These are phyloP conservation scores for Pseudopyricularia javanii DNA, from an alignment of 2,329 filamentous ascomycete genomes.

Conservation along the genomic window DNA sequence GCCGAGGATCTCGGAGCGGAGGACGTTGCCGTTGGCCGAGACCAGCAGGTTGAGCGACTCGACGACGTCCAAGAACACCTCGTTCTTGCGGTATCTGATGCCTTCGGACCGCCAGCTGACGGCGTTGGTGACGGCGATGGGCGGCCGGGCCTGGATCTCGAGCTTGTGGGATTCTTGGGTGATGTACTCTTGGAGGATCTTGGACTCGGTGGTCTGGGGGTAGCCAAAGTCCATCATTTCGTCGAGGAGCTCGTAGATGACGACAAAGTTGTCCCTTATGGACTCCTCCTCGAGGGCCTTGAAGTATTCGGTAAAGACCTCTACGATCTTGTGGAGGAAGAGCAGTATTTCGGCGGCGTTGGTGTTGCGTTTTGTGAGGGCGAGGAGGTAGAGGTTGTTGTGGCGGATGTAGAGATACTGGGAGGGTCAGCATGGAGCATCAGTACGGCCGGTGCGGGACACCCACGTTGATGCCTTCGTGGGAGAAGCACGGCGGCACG, in stretches of 20 bases:
- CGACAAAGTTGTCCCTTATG: conserved; percentile 97
- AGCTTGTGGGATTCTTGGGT: conserved; percentile 98
- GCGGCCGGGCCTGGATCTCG: conserved; percentile 87
- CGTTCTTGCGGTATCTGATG: conserved; percentile 97
- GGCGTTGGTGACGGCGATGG: conserved; percentile 95
- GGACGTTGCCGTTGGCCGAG: conserved; percentile 84
- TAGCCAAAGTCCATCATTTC: conserved; percentile 99
- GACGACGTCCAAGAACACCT: conserved; percentile 95
- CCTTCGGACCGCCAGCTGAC: conserved; percentile 97
- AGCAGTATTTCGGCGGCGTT: conserved; percentile 97
- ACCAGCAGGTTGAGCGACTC: conserved; percentile 95
- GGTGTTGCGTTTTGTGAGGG: conserved; percentile 95
- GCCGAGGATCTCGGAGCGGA: conserved; percentile 91
- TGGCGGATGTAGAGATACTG: conserved; percentile 98
- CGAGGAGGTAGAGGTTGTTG: conserved; percentile 97
- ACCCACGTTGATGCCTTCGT: conserved; percentile 93
- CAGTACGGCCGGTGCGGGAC: neutral
- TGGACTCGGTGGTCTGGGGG: conserved; percentile 94
- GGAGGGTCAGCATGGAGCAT: neutral
- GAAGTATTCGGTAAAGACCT: conserved; percentile 99
- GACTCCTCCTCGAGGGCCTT: conserved; percentile 98
- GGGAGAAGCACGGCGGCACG: conserved; percentile 93
- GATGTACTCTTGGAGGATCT: conserved; percentile 98
- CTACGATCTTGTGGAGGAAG: conserved; percentile 95
- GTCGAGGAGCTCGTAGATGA: conserved; percentile 96